Evolutionary conservation across 495 filamentous ascomycete species (phyloP), one percentile per base, ranked within the genome.

Genomic region (Penicilliopsis zonata): DNA sequence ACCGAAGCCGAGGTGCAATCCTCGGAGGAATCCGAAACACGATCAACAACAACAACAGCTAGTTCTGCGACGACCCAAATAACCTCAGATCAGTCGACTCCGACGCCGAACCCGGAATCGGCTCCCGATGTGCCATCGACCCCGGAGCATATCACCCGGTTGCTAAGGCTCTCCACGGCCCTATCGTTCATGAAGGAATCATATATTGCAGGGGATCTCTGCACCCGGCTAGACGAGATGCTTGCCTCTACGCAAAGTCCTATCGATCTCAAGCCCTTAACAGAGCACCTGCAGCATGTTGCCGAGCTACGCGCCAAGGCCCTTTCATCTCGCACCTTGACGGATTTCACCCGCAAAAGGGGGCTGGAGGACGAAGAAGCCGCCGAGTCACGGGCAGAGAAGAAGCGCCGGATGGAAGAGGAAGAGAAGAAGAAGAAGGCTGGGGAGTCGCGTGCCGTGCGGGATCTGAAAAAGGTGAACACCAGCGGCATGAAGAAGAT

Each of bases 401-500:
- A 81, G 48, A 78, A 80, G 42, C 67, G 70, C 20, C 74, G 74
- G 44, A 70, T 65, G 43, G 75, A 84, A 13, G 77, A 81, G 22
- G 81, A 86, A 48, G 85, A 88, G 55, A 79, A 76, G 58, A 71
- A 72, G 33, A 76, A 74, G 42, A 85, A 84, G 52, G 69, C 67
- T 5, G 64, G 65, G 9, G 71, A 83, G 57, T 88, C 80, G 41
- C 64, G 72, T 13, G 86, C 70, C 0, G 73, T 94, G 1, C 75
- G 69, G 43, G 68, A 87, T 23, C 47, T 99, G 45, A 80, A 78
- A 51, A 96, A 95, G 61, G 88, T 82, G 9, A 80, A 94, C 50
- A 85, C 76, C 0, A 72, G 47, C 10, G 92, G 90, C 16, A 99
- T 99, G 90, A 85, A 82, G 68, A 96, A 94, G 67, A 72, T 98